Evolutionary conservation across 108 stramenopile species (phyloP).

Genomic region (Pseudonitzschia multiseries): DNA sequence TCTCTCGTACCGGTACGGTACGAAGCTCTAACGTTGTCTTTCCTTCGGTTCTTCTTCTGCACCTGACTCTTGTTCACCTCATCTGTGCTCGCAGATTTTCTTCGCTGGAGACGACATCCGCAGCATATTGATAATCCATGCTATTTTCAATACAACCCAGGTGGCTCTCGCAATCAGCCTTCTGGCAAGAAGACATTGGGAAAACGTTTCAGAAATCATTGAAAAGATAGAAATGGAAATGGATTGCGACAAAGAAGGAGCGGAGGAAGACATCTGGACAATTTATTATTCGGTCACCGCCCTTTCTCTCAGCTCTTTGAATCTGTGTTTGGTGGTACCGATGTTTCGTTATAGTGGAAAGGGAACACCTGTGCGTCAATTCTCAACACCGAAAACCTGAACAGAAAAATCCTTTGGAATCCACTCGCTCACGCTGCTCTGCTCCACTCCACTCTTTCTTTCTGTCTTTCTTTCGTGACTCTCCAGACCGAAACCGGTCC

Average conservation of each 20-base stretch:
- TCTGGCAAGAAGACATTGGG: neutral
- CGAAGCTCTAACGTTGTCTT: too few species aligned
- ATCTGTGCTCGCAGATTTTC: neutral
- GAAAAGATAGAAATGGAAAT: neutral
- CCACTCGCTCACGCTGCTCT: too few species aligned
- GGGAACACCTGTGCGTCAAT: slow-evolving; percentile 7
- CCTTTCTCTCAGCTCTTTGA: neutral
- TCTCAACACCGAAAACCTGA: neutral
- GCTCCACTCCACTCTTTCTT: neutral
- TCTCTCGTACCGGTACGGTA: too few species aligned
- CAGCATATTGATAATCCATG: neutral
- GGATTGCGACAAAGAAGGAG: neutral
- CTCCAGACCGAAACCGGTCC: slow-evolving; percentile 13
- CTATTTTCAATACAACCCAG: neutral
- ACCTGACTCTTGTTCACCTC: too few species aligned
- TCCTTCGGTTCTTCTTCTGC: neutral
- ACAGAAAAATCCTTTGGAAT: neutral
- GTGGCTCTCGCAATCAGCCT: neutral
- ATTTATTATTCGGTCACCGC: neutral
- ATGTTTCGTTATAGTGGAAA: slow-evolving; percentile 4
- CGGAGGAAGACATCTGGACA: neutral
- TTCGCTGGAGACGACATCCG: neutral
- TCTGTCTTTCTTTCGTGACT: neutral
- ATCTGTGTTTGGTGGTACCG: neutral
- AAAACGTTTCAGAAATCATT: neutral